phyloP scores from a whole-genome alignment of 257 asterid species.

The Galeopsis tetrahit region DNA sequence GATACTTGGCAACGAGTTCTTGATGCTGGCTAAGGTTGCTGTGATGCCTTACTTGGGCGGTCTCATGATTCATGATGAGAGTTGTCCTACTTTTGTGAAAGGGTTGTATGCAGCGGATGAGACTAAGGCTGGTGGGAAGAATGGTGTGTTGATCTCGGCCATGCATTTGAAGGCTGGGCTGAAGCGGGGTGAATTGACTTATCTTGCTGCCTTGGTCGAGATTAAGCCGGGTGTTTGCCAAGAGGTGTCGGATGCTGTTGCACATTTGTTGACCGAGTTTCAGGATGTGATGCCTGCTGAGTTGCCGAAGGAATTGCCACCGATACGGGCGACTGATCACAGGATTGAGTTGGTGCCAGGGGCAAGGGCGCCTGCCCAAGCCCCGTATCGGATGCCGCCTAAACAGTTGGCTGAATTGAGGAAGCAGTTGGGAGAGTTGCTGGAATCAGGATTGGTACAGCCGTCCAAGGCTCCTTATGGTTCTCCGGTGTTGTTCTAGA shows the following conservation, averaged over 20 bases:
- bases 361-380: neutral
- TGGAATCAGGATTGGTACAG: neutral
- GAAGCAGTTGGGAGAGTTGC: neutral
- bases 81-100: neutral
- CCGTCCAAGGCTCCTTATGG: neutral
- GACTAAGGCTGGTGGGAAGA: neutral
- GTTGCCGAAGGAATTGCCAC: conserved; percentile 20
- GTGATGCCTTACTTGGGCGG: conserved; percentile 12
- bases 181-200: neutral
- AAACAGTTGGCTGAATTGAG: neutral
- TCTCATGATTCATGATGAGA: neutral
- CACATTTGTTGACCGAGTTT: neutral
- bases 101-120: neutral
- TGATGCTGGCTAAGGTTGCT: neutral
- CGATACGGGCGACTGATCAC: neutral
- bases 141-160: neutral
- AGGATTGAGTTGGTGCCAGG: neutral
- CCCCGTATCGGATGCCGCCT: neutral
- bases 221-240: neutral
- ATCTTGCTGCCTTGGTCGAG: neutral
- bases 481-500: neutral
- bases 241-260: neutral
- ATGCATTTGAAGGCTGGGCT: neutral
- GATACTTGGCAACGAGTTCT: neutral
- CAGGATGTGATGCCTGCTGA: conserved; percentile 14